Conservation (phyloP, 257 asterid species). For the Echites panduratus region DNA sequence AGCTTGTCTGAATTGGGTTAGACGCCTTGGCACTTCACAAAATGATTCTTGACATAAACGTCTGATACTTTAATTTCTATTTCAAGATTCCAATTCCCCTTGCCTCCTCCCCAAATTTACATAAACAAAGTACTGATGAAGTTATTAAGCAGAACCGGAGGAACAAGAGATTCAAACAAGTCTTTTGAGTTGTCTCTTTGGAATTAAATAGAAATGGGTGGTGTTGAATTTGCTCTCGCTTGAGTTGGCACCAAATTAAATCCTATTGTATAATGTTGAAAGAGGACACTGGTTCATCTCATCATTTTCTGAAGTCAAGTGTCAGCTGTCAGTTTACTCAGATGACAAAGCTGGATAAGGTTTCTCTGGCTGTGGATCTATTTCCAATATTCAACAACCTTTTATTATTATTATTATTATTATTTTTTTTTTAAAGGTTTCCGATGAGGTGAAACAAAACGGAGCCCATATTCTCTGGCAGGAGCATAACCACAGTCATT, state of each 20-base stretch:
- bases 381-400: not conserved
- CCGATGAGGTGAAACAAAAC: not conserved
- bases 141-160: too few relatives aligned
- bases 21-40: not conserved
- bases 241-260: too few relatives aligned
- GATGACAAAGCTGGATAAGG: conserved; percentile 16
- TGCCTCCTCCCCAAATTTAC: not conserved
- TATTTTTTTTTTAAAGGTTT: too few relatives aligned
- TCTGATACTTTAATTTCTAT: too few relatives aligned
- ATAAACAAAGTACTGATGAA: not conserved
- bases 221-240: not conserved
- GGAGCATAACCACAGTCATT: not conserved
- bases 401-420: too few relatives aligned
- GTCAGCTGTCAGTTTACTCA: not conserved
- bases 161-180: not conserved
- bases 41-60: too few relatives aligned
- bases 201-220: too few relatives aligned
- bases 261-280: not conserved
- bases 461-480: not conserved
- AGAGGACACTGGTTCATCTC: not conserved
- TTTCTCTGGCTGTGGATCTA: not conserved
- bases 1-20: not conserved
- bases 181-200: not conserved
- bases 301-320: not conserved
- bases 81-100: not conserved